Conservation (phyloP, 371 early-diverging fungal genomes). For the Apophysomyces sp. region DNA sequence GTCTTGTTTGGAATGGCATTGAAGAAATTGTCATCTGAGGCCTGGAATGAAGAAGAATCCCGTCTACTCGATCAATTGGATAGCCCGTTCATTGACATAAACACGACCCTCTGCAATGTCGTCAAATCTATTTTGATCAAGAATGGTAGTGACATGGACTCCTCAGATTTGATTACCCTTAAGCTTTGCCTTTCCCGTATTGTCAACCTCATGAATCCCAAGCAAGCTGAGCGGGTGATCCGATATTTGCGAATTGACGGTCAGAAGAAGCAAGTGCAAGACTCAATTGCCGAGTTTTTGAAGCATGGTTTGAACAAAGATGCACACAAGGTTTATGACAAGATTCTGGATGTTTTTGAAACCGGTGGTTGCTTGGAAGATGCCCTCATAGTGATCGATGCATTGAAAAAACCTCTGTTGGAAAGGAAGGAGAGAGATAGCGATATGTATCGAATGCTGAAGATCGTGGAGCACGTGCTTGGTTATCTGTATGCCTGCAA, state of each 20-base stretch:
- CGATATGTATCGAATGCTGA: not conserved
- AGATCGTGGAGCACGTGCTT: slow-evolving; percentile 5
- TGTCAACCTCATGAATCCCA: too few species aligned
- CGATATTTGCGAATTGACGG: not conserved
- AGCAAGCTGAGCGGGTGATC: not conserved
- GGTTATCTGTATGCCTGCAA: slow-evolving; percentile 8
- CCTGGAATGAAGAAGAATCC: not conserved
- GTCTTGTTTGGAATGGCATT: not conserved
- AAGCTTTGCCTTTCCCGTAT: too few species aligned
- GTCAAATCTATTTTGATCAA: too few species aligned
- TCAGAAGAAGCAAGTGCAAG: not conserved
- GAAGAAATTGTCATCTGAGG: not conserved
- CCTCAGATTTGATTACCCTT: too few species aligned
- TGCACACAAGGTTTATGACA: slow-evolving; percentile 1
- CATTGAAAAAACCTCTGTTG: not conserved
- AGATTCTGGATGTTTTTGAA: slow-evolving; percentile 2
- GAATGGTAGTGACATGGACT: too few species aligned
- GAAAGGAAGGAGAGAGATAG: not conserved
- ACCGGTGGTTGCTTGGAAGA: not conserved
- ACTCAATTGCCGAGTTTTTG: slow-evolving; percentile 1
- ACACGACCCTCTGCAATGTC: too few species aligned
- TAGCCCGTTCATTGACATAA: too few species aligned
- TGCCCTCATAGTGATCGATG: not conserved
- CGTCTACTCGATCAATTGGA: too few species aligned
- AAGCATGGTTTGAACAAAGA: slow-evolving; percentile 6